Evolutionary conservation across 805 yeast genomes (phyloP).

Genomic region (Saturnispora dispora): DNA sequence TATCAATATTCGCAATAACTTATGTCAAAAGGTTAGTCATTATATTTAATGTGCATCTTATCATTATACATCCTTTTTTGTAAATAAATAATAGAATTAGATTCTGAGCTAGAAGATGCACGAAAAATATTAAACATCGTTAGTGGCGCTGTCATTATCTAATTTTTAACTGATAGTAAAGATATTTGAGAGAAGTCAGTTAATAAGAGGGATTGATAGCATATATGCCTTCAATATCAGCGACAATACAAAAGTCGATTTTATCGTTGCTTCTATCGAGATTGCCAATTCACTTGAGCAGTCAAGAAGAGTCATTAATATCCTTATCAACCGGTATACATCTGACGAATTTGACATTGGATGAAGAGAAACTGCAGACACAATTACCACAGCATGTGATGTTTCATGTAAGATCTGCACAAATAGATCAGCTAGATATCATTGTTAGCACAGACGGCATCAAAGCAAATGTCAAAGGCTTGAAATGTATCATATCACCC

Average conservation of each 20-base stretch:
- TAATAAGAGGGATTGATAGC: neutral
- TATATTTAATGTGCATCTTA: no score
- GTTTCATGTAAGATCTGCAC: conserved; percentile 10
- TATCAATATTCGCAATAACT: no score
- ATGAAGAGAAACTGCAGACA: conserved; percentile 11
- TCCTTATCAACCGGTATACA: conserved; percentile 8
- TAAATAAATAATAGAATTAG: neutral
- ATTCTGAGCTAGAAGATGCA: neutral
- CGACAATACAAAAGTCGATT: conserved; percentile 11
- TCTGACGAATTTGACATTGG: conserved; percentile 10
- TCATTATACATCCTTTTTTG: neutral
- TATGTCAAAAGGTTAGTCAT: no score
- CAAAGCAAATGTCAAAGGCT: conserved; percentile 1
- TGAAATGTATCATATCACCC: conserved; percentile 8
- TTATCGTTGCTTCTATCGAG: conserved; percentile 10
- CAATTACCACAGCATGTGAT: conserved; percentile 10
- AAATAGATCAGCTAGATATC: conserved; percentile 8
- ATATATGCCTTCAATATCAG: conserved; percentile 12
- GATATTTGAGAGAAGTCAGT: neutral
- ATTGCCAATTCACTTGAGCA: conserved; percentile 12
- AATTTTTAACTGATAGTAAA: neutral
- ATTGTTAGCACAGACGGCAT: conserved; percentile 10
- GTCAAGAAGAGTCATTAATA: conserved; percentile 9
- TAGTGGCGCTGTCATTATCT: neutral
- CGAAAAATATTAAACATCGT: neutral